Percentiles rank a stretch among this genome's conserved stretches.
Conservation (phyloP, 2,329 filamentous ascomycete genomes). For the Aureobasidium sp. region DNA sequence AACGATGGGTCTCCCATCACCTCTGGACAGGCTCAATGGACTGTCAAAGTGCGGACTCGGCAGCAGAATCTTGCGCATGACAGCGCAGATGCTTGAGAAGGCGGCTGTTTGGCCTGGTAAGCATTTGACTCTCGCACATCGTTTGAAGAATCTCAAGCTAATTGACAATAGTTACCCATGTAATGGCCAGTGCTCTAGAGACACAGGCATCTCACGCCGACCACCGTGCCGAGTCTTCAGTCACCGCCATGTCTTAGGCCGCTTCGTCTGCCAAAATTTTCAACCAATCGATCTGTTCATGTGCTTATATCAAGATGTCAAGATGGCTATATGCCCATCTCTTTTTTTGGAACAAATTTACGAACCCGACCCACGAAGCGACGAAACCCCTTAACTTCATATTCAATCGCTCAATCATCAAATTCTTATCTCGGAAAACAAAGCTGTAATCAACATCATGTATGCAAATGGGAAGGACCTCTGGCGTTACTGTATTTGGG, state of each 20-base stretch:
- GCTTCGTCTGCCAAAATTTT: neutral
- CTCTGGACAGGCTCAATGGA: conserved; percentile 44
- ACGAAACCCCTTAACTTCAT: neutral
- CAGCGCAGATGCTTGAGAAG: conserved; percentile 80
- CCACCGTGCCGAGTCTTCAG: conserved; percentile 49
- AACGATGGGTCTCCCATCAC: conserved; percentile 34
- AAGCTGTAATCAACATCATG: conserved; percentile 1
- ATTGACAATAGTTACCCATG: conserved; percentile 52
- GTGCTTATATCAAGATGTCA: neutral
- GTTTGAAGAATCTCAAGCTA: neutral
- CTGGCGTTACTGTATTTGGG: neutral
- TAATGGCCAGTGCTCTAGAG: conserved; percentile 60
- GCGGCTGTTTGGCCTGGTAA: conserved; percentile 88
- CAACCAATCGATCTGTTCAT: neutral
- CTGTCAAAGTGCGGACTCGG: conserved; percentile 65
- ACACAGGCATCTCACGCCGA: conserved; percentile 58
- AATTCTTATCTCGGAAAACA: neutral
- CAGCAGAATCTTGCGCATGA: conserved; percentile 75
- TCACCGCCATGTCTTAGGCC: conserved; percentile 5
- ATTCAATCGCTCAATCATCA: neutral
- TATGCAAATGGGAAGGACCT: neutral
- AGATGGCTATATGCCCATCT: neutral
- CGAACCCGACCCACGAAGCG: conserved; percentile 6
- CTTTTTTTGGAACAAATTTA: neutral
- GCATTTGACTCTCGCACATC: conserved; percentile 26